phyloP scores from a whole-genome alignment of 2,329 filamentous ascomycete species.

The Phaeophleospora eucalypticola region DNA sequence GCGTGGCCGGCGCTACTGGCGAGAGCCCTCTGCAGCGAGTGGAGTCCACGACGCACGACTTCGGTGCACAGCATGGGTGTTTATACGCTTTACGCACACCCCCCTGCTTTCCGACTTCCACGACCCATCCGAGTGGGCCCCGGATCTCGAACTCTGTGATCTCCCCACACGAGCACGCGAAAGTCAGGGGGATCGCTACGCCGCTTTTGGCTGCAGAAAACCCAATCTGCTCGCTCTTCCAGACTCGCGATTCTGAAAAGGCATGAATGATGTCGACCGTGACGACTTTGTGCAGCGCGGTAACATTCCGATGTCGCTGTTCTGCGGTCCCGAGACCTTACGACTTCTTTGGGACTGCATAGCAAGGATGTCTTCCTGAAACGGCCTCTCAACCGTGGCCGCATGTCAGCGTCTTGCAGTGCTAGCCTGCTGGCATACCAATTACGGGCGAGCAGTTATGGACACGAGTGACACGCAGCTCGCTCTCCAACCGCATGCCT shows the following conservation, averaged over 20 bases:
- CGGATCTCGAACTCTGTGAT: constrained; percentile 4
- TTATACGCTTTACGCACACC: background rate
- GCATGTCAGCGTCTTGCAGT: constrained; percentile 2
- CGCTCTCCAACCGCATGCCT: too few relatives aligned
- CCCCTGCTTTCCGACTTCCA: background rate
- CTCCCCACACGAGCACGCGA: constrained; percentile 10
- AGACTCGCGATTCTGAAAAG: too few relatives aligned
- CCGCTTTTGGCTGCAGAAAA: too few relatives aligned
- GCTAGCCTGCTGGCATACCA: background rate
- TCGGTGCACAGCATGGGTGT: background rate
- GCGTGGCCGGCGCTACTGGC: constrained; percentile 14
- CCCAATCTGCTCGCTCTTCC: too few relatives aligned
- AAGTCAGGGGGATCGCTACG: constrained; percentile 7
- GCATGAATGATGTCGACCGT: too few relatives aligned
- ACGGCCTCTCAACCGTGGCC: background rate
- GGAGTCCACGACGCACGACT: background rate
- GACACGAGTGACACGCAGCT: background rate
- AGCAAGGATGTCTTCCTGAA: background rate
- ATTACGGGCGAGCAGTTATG: background rate
- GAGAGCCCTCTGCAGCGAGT: background rate
- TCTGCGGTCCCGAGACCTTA: background rate
- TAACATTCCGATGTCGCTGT: too few relatives aligned
- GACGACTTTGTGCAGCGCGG: too few relatives aligned
- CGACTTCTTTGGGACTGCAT: background rate
- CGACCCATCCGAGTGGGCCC: background rate